Evolutionary conservation across 108 stramenopile genomes (phyloP), one percentile per base, ranked within the genome.

Genomic region (Nitzschia palea): DNA sequence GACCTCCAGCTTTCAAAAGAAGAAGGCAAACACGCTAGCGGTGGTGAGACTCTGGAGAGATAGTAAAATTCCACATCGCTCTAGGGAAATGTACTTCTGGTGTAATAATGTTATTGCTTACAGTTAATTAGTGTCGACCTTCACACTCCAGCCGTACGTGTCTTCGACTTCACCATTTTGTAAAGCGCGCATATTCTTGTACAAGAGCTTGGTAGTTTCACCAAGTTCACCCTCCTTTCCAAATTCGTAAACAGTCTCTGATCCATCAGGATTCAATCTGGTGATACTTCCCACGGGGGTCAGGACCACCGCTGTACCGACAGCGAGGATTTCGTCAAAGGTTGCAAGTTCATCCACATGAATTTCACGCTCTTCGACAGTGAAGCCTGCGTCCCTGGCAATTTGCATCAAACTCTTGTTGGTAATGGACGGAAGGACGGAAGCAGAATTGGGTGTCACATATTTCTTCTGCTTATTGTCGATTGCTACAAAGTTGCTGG

Each of bases 301-400:
- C 50, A 98, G 88, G 28, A 99, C 97, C 31, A 99, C 98, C 22
- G 98, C 98, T 25, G 98, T 99, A 15, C 98, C 98, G 54, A 95
- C 95, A 10, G 98, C 98, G 55, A 96, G 78, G 15, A 97, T 96
- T 78, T 99, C 98, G 55, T 91, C 92, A 70, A 99, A 95, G 22
- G 34, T 56, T 25, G 76, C 76, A 65, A 99, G 68, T 74, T 99
- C 98, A 6, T 79, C 64, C 25, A 99, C 69, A 26, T 60, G 50
- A 55, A 98, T 74, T 35, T 92, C 88, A 44, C 96, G 69, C 37
- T 64, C 66, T 70, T 99, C 96, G 9, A 98, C 97, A 42, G 78
- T 87, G 74, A 95, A 73, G 18, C 98, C 98, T 54, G 78, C 77
- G 47, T 97, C 97, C 63, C 67, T 64, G 10, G 98, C 98, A 64